phyloP scores from a whole-genome alignment of 2,329 filamentous ascomycete species.

The Epichloe sp. region DNA sequence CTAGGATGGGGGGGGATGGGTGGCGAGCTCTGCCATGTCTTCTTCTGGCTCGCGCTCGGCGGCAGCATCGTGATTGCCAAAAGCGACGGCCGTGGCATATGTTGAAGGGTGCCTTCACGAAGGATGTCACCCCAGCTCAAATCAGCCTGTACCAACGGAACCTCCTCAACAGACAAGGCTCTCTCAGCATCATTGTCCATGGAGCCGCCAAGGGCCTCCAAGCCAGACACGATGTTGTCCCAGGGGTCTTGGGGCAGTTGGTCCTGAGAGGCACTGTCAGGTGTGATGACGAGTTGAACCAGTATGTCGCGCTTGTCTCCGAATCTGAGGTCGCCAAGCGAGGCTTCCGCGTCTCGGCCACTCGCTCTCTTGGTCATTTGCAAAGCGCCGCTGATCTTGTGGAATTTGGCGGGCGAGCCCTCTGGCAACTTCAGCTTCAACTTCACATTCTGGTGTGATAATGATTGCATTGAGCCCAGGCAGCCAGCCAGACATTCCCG shows the following conservation, averaged over 20 bases:
- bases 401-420: conserved; percentile 93
- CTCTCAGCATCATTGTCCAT: conserved; percentile 78
- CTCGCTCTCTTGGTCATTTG: conserved; percentile 95
- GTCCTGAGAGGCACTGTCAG: conserved; percentile 72
- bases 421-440: conserved; percentile 88
- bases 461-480: conserved; percentile 78
- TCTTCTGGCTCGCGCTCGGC: conserved; percentile 47
- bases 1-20: conserved; percentile 91
- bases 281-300: conserved; percentile 83
- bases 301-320: conserved; percentile 90
- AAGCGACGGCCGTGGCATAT: conserved; percentile 78
- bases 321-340: conserved; percentile 82
- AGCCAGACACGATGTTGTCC: conserved; percentile 91
- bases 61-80: conserved; percentile 94
- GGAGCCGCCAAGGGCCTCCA: conserved; percentile 83
- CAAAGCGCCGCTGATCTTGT: conserved; percentile 93
- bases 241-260: conserved; percentile 84
- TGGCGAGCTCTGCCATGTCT: conserved; percentile 51
- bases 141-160: conserved; percentile 90
- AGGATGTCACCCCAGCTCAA: conserved; percentile 88
- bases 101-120: conserved; percentile 71
- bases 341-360: conserved; percentile 85
- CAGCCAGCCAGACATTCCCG: conserved; percentile 92
- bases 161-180: conserved; percentile 76
- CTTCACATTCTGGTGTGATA: conserved; percentile 97